phyloP scores from a whole-genome alignment of 176 grass and related monocot genomes.

The Tillandsia leiboldiana region DNA sequence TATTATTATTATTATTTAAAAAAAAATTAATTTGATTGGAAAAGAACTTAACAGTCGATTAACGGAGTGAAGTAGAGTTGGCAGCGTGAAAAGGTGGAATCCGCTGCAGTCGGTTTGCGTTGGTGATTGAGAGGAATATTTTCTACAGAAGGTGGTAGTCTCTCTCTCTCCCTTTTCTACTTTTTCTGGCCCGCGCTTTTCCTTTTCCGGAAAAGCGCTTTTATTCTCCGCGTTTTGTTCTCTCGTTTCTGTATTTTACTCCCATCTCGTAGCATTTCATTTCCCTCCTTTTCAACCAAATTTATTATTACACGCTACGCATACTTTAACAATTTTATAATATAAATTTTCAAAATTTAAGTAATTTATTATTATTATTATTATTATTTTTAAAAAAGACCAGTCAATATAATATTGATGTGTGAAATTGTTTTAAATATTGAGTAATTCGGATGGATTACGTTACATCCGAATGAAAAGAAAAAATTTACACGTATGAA shows the following conservation, averaged over 20 bases:
- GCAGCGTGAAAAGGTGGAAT: neutral
- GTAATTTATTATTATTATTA: too few species aligned
- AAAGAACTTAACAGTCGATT: neutral
- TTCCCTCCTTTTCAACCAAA: neutral
- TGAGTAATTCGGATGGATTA: too few species aligned
- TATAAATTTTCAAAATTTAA: too few species aligned
- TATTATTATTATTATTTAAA: too few species aligned
- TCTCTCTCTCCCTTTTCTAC: constrained; percentile 3
- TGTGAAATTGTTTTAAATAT: too few species aligned
- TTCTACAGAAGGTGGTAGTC: constrained; percentile 9
- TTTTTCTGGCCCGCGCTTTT: constrained; percentile 7
- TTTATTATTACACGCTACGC: too few species aligned
- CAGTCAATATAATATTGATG: too few species aligned
- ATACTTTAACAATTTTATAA: too few species aligned
- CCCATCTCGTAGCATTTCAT: constrained; percentile 5
- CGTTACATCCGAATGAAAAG: too few species aligned
- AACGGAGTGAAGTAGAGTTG: neutral
- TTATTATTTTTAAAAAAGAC: too few species aligned
- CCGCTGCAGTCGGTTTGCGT: neutral
- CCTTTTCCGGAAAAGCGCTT: constrained; percentile 23
- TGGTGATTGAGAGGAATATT: neutral
- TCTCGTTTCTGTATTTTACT: constrained; percentile 38
- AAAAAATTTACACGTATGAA: too few species aligned
- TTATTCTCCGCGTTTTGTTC: constrained; percentile 52
- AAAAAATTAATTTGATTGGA: too few species aligned